Base-by-base conservation (phyloP, 1,284 basidiomycete genomes). In the Fistulina hepatica region DNA sequence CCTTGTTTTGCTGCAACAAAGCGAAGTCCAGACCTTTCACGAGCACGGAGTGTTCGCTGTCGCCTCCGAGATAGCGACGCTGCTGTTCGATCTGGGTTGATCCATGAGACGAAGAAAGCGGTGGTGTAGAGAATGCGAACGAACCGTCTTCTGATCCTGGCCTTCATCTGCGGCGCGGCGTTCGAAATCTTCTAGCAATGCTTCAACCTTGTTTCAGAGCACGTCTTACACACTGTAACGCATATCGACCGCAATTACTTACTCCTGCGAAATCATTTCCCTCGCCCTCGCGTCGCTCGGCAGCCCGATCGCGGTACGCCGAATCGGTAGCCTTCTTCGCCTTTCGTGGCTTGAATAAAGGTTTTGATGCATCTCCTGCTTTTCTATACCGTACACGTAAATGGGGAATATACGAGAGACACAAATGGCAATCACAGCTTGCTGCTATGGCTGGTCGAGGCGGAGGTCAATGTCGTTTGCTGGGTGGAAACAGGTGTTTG, bases 1-100 rank as follows among this genome's bases (percentile, higher is more conserved):
- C 83, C 58, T 77, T 86, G 47, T 86, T 79, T 50, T 88, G 81
- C 49, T 90, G 84, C 6, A 95, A 64, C 3, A 94, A 69, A 0
- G 86, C 79, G 53, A 81, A 74, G 53, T 95, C 91, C 22, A 95
- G 75, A n/a, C 91, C 86, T 50, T 90, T 93, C 27, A 92, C 86
- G 4, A 92, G 73, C 33, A 92, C 74, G 3, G 83, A 79, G 55
- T 93, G 86, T 38, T 80, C 73, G 28, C 76, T 74, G 56, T 94
- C 89, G 23, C 89, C 89, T n/a, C 90, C 90, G 2, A 93, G 71
- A 55, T 88, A 90, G 32, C 68, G 68, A 31, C 89, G 71, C 53
- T 88, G 75, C 41, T 77, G 70, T 38, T 89, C 84, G 12, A 91
- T 61, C 77, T 86, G 40, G n/a, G 40, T 27, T 22, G 26, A 24